phyloP scores from a whole-genome alignment of 805 yeast species.

The Candida coquimbonensis region DNA sequence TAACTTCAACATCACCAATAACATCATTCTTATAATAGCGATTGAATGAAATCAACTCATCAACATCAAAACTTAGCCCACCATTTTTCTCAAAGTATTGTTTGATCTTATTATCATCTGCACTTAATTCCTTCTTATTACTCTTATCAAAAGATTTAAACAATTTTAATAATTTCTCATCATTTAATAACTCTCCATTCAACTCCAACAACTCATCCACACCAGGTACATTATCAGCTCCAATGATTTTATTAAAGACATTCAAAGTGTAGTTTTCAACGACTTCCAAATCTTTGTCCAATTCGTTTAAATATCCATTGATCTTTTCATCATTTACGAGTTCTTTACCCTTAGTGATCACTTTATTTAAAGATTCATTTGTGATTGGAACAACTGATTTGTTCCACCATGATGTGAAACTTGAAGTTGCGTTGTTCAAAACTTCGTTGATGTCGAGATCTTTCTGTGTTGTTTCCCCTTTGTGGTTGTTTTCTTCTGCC shows the following conservation, averaged over 20 bases:
- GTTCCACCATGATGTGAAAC: background rate
- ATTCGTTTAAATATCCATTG: slow-evolving; percentile 57
- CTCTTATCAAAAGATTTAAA: slow-evolving; percentile 4
- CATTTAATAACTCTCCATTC: background rate
- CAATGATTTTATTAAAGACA: slow-evolving; percentile 42
- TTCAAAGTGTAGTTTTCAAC: slow-evolving; percentile 65
- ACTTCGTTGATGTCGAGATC: too few relatives aligned
- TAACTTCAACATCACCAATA: background rate
- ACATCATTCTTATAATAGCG: background rate
- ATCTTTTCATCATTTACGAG: slow-evolving; percentile 32
- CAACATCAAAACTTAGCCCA: background rate
- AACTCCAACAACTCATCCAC: slow-evolving; percentile 20
- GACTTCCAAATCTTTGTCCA: slow-evolving; percentile 68
- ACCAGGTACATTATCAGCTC: slow-evolving; percentile 18
- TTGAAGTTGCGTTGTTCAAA: too few relatives aligned
- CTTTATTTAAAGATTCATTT: slow-evolving; percentile 23
- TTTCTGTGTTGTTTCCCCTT: too few relatives aligned
- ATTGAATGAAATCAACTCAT: background rate
- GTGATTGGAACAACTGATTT: background rate
- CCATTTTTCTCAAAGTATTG: background rate
- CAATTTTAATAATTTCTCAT: background rate
- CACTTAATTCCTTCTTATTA: slow-evolving; percentile 34
- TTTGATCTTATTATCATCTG: background rate
- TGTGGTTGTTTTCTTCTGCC: too few relatives aligned
- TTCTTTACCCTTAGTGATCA: slow-evolving; percentile 29